Conservation (phyloP, 176 grass and related monocot genomes). For the Carex myosuroides region DNA sequence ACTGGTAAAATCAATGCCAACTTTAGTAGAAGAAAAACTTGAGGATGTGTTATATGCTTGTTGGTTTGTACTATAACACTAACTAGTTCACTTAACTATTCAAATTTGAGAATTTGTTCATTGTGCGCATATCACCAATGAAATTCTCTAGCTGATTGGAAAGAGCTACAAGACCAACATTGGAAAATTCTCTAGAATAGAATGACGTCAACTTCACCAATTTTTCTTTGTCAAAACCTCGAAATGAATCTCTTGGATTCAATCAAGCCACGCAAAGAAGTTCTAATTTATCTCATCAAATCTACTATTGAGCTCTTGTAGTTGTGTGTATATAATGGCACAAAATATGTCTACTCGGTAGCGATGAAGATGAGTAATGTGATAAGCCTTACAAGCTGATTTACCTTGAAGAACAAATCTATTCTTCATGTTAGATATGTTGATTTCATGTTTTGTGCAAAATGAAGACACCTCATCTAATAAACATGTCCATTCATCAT, state of each 20-base stretch:
- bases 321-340: not conserved
- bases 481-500: no score
- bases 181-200: no score
- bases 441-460: not conserved
- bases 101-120: no score
- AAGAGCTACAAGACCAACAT: no score
- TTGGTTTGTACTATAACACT: no score
- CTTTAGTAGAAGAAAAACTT: no score
- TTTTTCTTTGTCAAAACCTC: not conserved
- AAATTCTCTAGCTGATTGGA: no score
- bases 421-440: not conserved
- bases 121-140: no score
- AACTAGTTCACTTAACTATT: no score
- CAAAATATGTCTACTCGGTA: not conserved
- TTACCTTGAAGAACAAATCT: not conserved
- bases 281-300: not conserved
- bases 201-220: no score
- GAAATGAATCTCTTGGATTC: not conserved
- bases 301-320: not conserved
- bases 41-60: no score
- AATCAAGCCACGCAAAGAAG: not conserved
- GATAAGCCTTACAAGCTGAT: not conserved
- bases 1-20: no score
- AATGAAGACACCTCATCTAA: not conserved
- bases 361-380: not conserved